Evolutionary conservation across 1,284 basidiomycete species (phyloP).

Genomic region (Austroboletus novae-zelandiae): DNA sequence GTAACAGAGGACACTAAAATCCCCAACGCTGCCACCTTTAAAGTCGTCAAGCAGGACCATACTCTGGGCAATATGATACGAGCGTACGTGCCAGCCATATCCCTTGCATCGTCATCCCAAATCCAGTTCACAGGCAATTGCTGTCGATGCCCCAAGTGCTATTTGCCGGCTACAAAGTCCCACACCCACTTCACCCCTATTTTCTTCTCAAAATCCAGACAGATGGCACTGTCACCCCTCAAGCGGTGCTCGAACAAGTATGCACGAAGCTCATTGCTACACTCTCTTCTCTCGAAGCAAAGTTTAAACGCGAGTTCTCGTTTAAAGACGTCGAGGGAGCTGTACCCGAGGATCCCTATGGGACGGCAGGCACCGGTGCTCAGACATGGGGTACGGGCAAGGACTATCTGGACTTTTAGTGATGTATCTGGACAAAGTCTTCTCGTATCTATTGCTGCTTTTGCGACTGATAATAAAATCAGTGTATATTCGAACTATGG

Average conservation of each 20-base stretch:
- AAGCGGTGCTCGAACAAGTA: slow-evolving; percentile 81
- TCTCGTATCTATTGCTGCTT: not conserved
- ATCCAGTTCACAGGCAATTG: slow-evolving; percentile 64
- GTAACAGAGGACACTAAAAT: slow-evolving; percentile 96
- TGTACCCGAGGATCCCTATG: slow-evolving; percentile 60
- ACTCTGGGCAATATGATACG: slow-evolving; percentile 96
- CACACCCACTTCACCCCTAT: slow-evolving; percentile 92
- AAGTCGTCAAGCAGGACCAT: slow-evolving; percentile 95
- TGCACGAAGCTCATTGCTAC: slow-evolving; percentile 82
- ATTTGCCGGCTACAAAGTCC: slow-evolving; percentile 97
- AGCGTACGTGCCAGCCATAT: slow-evolving; percentile 57
- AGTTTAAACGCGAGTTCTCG: slow-evolving; percentile 76
- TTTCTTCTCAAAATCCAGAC: slow-evolving; percentile 96
- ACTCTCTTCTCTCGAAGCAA: slow-evolving; percentile 62
- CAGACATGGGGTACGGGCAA: slow-evolving; percentile 46
- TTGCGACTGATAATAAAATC: not conserved
- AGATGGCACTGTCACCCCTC: slow-evolving; percentile 83
- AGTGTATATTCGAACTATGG: too few species aligned
- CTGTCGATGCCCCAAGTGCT: slow-evolving; percentile 82
- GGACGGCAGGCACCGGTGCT: slow-evolving; percentile 37
- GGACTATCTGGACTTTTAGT: slow-evolving; percentile 69
- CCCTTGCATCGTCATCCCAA: not conserved
- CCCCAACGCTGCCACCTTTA: slow-evolving; percentile 93
- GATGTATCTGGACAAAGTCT: not conserved
- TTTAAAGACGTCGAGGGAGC: slow-evolving; percentile 64